Evolutionary conservation across 2,329 filamentous ascomycete genomes (phyloP), one percentile per base, ranked within the genome.

Genomic region (Pochonia chlamydosporia): DNA sequence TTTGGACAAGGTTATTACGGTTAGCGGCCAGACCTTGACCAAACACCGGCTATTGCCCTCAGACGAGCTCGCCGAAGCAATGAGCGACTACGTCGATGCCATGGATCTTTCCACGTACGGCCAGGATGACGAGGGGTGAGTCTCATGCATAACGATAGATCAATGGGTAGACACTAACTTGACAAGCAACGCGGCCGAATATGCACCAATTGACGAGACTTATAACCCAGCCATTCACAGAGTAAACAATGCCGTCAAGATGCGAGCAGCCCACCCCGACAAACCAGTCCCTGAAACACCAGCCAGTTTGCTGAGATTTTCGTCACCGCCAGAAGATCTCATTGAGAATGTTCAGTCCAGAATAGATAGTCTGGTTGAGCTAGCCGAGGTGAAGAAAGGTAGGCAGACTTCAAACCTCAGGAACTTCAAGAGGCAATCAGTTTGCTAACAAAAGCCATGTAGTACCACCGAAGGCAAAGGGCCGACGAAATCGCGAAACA

Each of bases 61-160:
- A 9, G 76, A 87, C 2, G 81, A 87, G 26, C 74, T 99, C 21
- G 76, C 81, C 46, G 71, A 84, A 42, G 85, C 89, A 1, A 97
- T 99, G 91, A 85, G 84, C 62, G 82, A 89, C 53, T 97, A 92
- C 56, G 89, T 99, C 7, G 89, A 97, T 62, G 82, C 81, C 7
- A 96, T 99, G 92, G 91, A 96, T 58, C 71, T 99, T 2, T 85
- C 85, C 1, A 74, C 65, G 0, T 82, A 85, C 58, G 85, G 76
- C 9, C 77, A 74, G 40, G 85, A 95, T 57, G 87, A 93, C 40
- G 79, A 91, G 37, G 88, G 84, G 81, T 87, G 67, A 58, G 75
- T 56, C 52, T 4, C 11, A 26, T 28, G 7, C 3, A n/a, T 13
- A 23, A 13, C 5, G 10, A 25, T 23, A 7, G 23, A 11, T 8